A percentile compares a stretch with the other conserved stretches of the same genome.
phyloP scores from a whole-genome alignment of 2,329 filamentous ascomycete genomes.

The Aspergillus sp. region DNA sequence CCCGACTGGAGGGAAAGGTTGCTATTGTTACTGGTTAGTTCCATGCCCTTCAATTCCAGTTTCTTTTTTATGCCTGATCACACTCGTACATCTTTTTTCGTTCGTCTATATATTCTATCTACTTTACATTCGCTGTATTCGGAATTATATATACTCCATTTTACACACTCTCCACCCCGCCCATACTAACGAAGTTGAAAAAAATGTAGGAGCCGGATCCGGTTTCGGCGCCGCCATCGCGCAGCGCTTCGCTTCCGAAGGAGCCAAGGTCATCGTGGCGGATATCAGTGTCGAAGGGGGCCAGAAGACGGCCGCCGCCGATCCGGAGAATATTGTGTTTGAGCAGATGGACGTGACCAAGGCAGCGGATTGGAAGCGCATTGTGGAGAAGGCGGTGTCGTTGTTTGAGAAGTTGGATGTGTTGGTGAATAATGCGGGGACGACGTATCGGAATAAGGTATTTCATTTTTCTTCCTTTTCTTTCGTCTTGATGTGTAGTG shows the following conservation, averaged over 20 bases:
- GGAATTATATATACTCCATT: too few relatives aligned
- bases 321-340: slow-evolving; percentile 34
- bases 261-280: slow-evolving; percentile 45
- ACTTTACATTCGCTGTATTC: neutral
- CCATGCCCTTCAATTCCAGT: neutral
- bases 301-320: slow-evolving; percentile 33
- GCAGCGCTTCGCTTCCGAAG: slow-evolving; percentile 43
- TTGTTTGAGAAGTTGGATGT: slow-evolving; percentile 44
- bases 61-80: neutral
- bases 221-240: slow-evolving; percentile 48
- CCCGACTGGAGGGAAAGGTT: slow-evolving; percentile 47
- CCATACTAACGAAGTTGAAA: too few relatives aligned
- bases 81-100: neutral
- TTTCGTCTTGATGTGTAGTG: too few relatives aligned
- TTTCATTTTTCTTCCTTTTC: neutral
- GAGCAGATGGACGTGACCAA: slow-evolving; percentile 41
- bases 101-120: neutral
- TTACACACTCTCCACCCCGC: too few relatives aligned
- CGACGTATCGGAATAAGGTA: slow-evolving; percentile 44
- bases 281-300: slow-evolving; percentile 44
- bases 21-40: slow-evolving; percentile 48
- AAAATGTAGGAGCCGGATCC: slow-evolving; percentile 37
- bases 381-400: slow-evolving; percentile 33
- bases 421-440: slow-evolving; percentile 53
- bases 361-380: slow-evolving; percentile 35